Percentiles rank a stretch among this genome's conserved stretches.
Conservation (phyloP, 176 grass and related monocot genomes). For the Carex parvula region DNA sequence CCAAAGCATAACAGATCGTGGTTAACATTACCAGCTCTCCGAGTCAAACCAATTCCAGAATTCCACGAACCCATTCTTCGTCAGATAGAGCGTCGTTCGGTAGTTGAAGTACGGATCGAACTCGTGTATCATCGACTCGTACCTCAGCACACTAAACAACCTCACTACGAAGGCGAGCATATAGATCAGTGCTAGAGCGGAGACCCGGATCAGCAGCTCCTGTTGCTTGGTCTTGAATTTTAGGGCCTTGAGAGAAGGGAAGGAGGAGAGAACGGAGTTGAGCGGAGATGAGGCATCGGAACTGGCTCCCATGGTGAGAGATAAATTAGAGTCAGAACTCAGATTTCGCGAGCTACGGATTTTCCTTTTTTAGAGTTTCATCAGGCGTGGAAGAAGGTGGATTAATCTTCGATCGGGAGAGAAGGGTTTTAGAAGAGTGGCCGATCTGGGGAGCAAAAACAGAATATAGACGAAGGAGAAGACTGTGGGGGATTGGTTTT, state of each 20-base stretch:
- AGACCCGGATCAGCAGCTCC: constrained; percentile 86
- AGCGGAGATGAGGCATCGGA: constrained; percentile 27
- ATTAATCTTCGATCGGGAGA: constrained; percentile 11
- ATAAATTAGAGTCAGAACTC: constrained; percentile 23
- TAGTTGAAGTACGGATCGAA: constrained; percentile 99
- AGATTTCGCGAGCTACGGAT: background rate
- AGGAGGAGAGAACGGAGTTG: constrained; percentile 38
- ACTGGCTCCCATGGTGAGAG: constrained; percentile 38
- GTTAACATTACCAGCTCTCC: constrained; percentile 63
- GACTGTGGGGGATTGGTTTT: background rate
- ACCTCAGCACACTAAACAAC: constrained; percentile 96
- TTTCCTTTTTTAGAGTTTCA: constrained; percentile 49
- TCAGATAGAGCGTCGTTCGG: constrained; percentile 95
- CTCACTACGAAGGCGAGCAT: constrained; percentile 87
- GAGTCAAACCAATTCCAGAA: constrained; percentile 99
- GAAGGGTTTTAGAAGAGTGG: constrained; percentile 44
- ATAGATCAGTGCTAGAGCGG: constrained; percentile 86
- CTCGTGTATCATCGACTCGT: constrained; percentile 99
- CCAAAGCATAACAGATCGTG: constrained; percentile 6
- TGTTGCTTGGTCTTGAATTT: constrained; percentile 97
- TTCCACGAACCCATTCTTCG: constrained; percentile 62
- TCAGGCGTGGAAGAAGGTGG: constrained; percentile 17
- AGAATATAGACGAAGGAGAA: background rate
- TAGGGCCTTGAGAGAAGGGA: constrained; percentile 46
- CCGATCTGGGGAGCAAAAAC: constrained; percentile 19